Base-by-base conservation (phyloP, 345 rosid species). In the Eucalyptus caleyi region DNA sequence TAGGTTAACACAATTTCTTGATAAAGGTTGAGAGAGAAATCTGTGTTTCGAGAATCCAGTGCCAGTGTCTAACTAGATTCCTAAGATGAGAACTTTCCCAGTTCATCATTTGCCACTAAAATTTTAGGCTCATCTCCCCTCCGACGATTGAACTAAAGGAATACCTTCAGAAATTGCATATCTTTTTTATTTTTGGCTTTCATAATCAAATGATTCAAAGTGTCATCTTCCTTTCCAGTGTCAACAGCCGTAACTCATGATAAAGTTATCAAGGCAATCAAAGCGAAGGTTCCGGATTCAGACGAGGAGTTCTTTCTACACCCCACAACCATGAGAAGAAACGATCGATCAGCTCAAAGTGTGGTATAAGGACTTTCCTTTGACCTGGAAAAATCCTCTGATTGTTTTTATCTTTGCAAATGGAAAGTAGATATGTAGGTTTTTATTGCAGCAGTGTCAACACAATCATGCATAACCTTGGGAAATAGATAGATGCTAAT, bases 241-340 rank as follows among this genome's bases (percentile, higher is more conserved):
- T 97, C 98, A 34, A 97, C 98, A 9, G 99, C 99, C 45, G 98
- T 97, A 90, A 93, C 94, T 50, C 96, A 97, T 87, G 99, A 96
- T 92, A 95, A 94, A 90, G 90, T 94, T 86, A 89, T 96, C 59
- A 94, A 95, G 93, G 99, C 95, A 72, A 97, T 97, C 87, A 93
- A 92, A 92, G 98, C 95, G 89, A 97, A 95, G 92, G 99, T 97
- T n/a, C 99, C 98, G 4, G 95, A 95, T 89, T 95, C 99, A 91
- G 96, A 95, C 6, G 96, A 97, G 90, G 99, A 95, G 92, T 94
- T 97, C 95, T 91, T 94, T 93, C 94, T 96, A 80, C 98, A 97
- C 92, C 99, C 99, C 88, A 98, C 98, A 51, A 97, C 97, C 6
- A 98, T 97, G 50, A 96, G 99, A 92, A 92, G 99, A 90, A 97